phyloP scores from a whole-genome alignment of 192 early-diverging fungal species.

The Polychytrium aggregatum region DNA sequence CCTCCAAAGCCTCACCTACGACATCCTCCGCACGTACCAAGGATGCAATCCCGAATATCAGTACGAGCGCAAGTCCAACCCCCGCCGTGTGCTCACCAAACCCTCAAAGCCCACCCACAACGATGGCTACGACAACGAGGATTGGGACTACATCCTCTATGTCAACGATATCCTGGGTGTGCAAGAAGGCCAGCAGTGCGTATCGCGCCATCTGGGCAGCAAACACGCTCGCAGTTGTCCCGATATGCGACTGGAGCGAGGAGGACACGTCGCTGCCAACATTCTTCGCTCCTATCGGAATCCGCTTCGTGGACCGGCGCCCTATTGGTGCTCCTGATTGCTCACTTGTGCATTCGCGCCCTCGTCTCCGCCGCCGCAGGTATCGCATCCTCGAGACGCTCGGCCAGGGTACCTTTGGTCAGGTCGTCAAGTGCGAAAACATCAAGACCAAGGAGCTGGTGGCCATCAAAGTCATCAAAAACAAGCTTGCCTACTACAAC shows the following conservation, averaged over 20 bases:
- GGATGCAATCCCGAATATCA: slow-evolving; percentile 70
- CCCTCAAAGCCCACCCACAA: slow-evolving; percentile 84
- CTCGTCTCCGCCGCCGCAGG: slow-evolving; percentile 22
- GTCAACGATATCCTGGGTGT: slow-evolving; percentile 95
- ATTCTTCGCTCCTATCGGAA: too few relatives aligned
- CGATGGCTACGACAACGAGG: slow-evolving; percentile 89
- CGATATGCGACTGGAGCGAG: background rate
- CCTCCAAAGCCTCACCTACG: slow-evolving; percentile 1
- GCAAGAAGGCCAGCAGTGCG: slow-evolving; percentile 74
- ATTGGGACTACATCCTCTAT: slow-evolving; percentile 92
- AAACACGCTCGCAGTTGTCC: background rate
- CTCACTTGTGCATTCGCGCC: too few relatives aligned
- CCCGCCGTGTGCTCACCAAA: slow-evolving; percentile 85
- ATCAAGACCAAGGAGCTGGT: slow-evolving; percentile 82
- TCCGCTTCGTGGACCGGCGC: too few relatives aligned
- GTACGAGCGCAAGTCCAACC: slow-evolving; percentile 70
- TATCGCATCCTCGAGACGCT: slow-evolving; percentile 89
- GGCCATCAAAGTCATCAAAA: slow-evolving; percentile 97
- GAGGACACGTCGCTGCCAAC: background rate
- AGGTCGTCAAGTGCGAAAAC: slow-evolving; percentile 94
- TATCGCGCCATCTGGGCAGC: background rate
- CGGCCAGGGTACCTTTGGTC: slow-evolving; percentile 96
- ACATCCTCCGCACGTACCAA: slow-evolving; percentile 60
- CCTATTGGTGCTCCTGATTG: too few relatives aligned
- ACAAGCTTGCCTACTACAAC: slow-evolving; percentile 94